Conservation (phyloP, 148 eudicot species). For the Amaranthus hypochondriacus region DNA sequence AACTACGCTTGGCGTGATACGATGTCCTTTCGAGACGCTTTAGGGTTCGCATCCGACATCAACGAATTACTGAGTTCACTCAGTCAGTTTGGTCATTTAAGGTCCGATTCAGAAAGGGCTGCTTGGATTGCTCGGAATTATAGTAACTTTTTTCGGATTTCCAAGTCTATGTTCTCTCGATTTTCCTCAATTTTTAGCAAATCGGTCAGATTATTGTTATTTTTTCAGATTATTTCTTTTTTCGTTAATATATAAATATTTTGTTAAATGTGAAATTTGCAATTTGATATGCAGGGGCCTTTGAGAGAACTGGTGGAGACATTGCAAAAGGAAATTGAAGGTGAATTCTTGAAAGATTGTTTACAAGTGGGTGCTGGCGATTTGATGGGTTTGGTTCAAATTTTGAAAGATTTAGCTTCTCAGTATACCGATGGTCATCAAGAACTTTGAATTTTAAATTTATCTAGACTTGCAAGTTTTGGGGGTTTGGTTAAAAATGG, state of each 20-base stretch:
- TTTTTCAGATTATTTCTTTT: too few species aligned
- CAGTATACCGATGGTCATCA: constrained; percentile 26
- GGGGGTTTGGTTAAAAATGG: background rate
- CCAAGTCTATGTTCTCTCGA: too few species aligned
- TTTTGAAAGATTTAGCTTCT: constrained; percentile 56
- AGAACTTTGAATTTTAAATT: constrained; percentile 18
- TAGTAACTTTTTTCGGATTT: too few species aligned
- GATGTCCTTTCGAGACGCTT: too few species aligned
- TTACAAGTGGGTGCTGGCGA: constrained; percentile 72
- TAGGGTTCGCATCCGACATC: too few species aligned
- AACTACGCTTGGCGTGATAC: too few species aligned
- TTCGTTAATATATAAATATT: background rate
- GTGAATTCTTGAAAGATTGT: constrained; percentile 75
- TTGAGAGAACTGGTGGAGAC: constrained; percentile 61
- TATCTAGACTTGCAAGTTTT: background rate
- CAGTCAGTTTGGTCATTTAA: too few species aligned
- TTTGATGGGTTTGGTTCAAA: constrained; percentile 55
- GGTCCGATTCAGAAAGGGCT: too few species aligned
- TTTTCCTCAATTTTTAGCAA: too few species aligned
- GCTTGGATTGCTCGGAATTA: too few species aligned
- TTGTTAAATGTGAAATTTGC: background rate
- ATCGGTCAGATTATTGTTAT: too few species aligned
- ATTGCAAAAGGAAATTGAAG: constrained; percentile 54
- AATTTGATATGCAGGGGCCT: constrained; percentile 51
- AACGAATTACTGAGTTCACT: too few species aligned